These are phyloP conservation scores for Botrytis medusae DNA, from an alignment of 2,329 filamentous ascomycete species.

Conservation along the genomic window DNA sequence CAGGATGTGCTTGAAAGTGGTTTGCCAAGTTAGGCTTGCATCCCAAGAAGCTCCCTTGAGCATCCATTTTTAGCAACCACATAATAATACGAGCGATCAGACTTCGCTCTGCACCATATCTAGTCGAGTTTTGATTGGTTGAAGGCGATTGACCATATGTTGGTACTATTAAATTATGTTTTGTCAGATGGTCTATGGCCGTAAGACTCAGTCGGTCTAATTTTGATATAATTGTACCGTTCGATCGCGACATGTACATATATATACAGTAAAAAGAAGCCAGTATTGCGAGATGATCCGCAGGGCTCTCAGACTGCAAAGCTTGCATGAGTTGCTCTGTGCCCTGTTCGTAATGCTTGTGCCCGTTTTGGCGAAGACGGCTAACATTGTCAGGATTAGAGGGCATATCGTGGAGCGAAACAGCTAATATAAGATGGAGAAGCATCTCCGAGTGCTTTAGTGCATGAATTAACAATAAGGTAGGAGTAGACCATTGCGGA, in stretches of 20 bases:
- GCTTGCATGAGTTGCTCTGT: slow-evolving; percentile 23
- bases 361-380: background rate
- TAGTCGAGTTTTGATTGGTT: background rate
- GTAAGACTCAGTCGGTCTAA: slow-evolving; percentile 23
- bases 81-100: slow-evolving; percentile 23
- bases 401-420: slow-evolving; percentile 20
- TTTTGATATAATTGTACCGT: slow-evolving; percentile 6
- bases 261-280: slow-evolving; percentile 24
- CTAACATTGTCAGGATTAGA: background rate
- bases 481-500: slow-evolving; percentile 21
- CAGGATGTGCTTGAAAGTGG: slow-evolving; percentile 21
- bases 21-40: slow-evolving; percentile 22
- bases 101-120: slow-evolving; percentile 13
- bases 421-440: slow-evolving; percentile 14
- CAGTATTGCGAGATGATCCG: slow-evolving; percentile 18
- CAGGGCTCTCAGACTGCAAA: background rate
- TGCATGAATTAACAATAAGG: slow-evolving; percentile 48
- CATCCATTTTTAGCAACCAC: slow-evolving; percentile 27
- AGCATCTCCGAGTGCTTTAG: slow-evolving; percentile 19
- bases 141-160: background rate
- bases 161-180: slow-evolving; percentile 1
- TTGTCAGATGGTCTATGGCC: slow-evolving; percentile 14
- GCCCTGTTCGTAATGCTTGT: slow-evolving; percentile 23
- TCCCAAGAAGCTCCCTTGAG: slow-evolving; percentile 25
- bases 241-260: slow-evolving; percentile 21